Conservation (phyloP, 1,284 basidiomycete species). For the Clitocybe nebularis region DNA sequence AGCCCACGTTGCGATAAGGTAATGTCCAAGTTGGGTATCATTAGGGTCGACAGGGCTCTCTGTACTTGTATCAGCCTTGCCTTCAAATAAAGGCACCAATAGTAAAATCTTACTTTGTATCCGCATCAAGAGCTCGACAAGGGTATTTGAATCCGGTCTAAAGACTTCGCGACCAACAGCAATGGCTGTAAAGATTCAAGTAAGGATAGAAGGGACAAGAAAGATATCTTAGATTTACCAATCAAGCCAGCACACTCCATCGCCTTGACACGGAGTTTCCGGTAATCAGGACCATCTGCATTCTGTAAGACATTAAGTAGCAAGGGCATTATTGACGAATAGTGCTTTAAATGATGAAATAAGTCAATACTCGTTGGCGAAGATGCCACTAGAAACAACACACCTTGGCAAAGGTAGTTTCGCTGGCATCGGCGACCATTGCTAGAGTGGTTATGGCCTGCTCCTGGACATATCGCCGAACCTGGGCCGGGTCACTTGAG, state of each 20-base stretch:
- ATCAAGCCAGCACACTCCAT: conserved; percentile 86
- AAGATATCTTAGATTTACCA: conserved; percentile 37
- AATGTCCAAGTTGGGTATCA: conserved; percentile 64
- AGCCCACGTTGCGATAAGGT: conserved; percentile 77
- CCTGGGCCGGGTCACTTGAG: conserved; percentile 32
- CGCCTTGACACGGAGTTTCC: conserved; percentile 69
- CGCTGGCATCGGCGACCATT: conserved; percentile 82
- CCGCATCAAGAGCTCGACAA: conserved; percentile 71
- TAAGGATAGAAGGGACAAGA: background rate
- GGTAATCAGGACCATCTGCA: conserved; percentile 61
- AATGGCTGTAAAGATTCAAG: conserved; percentile 47
- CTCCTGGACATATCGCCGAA: conserved; percentile 69
- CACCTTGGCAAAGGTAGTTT: conserved; percentile 66
- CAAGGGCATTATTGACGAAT: conserved; percentile 72
- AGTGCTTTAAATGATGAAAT: conserved; percentile 44
- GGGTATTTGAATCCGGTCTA: conserved; percentile 65
- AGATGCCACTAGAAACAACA: conserved; percentile 12
- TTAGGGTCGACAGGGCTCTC: conserved; percentile 61
- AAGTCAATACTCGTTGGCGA: background rate
- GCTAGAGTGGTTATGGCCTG: conserved; percentile 80
- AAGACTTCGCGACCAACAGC: conserved; percentile 78
- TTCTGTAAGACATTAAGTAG: conserved; percentile 70
- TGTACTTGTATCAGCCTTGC: conserved; percentile 21
- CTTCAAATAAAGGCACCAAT: background rate
- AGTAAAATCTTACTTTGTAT: conserved; percentile 61